A percentile compares a stretch with the other conserved stretches of the same genome.
Evolutionary conservation across 148 eudicot genomes (phyloP).

Genomic region (Cornus florida): DNA sequence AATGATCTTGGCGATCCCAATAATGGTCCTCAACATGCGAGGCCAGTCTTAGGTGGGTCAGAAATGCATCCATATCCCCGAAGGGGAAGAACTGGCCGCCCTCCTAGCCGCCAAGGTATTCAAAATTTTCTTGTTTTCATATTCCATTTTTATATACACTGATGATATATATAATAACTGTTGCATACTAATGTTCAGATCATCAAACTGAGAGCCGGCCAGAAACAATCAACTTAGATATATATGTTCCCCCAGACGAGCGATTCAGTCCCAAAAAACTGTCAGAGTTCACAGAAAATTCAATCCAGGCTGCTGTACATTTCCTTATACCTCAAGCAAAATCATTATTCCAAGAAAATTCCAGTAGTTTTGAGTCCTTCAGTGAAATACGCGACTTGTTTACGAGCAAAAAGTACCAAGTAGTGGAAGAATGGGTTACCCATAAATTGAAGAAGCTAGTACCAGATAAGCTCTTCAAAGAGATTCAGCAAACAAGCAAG

Average conservation of each 20-base stretch:
- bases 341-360: background rate
- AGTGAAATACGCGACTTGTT: slow-evolving; percentile 19
- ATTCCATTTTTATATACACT: background rate
- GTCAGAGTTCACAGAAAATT: slow-evolving; percentile 14
- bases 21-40: slow-evolving; percentile 14
- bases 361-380: slow-evolving; percentile 17
- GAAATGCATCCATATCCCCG: slow-evolving; percentile 57
- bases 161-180: background rate
- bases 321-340: slow-evolving; percentile 22
- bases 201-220: slow-evolving; percentile 10
- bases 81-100: slow-evolving; percentile 63
- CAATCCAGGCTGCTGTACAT: slow-evolving; percentile 16
- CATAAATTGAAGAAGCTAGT: slow-evolving; percentile 17
- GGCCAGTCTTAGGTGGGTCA: slow-evolving; percentile 55
- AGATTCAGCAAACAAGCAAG: slow-evolving; percentile 14
- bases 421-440: slow-evolving; percentile 14
- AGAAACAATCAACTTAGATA: slow-evolving; percentile 7
- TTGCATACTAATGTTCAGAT: background rate
- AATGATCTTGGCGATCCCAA: slow-evolving; percentile 58
- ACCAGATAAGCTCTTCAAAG: slow-evolving; percentile 13
- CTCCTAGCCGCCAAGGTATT: slow-evolving; percentile 37
- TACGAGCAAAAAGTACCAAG: slow-evolving; percentile 5
- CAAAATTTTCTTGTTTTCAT: background rate
- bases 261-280: slow-evolving; percentile 23
- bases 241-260: slow-evolving; percentile 25